These are phyloP conservation scores for Penicillium psychrosexuale DNA, from an alignment of 2,329 filamentous ascomycete species.

Conservation along the genomic window DNA sequence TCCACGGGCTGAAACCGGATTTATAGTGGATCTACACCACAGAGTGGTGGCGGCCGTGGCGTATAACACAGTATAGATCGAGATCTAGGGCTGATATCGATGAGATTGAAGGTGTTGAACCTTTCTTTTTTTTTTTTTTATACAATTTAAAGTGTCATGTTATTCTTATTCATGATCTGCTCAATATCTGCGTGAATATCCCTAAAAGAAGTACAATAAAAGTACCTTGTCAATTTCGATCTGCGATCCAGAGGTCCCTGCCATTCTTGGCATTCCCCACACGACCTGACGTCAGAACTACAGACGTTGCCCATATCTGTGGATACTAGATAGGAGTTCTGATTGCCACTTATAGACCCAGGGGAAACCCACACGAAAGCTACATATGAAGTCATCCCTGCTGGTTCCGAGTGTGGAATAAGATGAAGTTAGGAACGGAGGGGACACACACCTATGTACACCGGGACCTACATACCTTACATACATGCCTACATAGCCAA, in stretches of 20 bases:
- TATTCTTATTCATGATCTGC: not conserved
- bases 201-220: too few species aligned
- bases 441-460: not conserved
- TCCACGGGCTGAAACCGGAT: slow-evolving; percentile 7
- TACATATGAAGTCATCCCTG: not conserved
- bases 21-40: slow-evolving; percentile 5
- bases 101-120: not conserved
- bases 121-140: too few species aligned
- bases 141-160: fast-evolving
- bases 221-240: not conserved
- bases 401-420: not conserved
- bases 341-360: not conserved
- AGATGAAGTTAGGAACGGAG: not conserved
- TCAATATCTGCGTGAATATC: not conserved
- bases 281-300: not conserved
- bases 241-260: not conserved
- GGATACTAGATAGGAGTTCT: not conserved
- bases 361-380: not conserved
- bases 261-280: not conserved
- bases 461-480: too few species aligned
- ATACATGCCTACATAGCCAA: not conserved
- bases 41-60: slow-evolving; percentile 1
- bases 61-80: not conserved
- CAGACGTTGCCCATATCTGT: too few species aligned
- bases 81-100: not conserved